Evolutionary conservation across 1,284 basidiomycete species (phyloP), one percentile per base, ranked within the genome.

Genomic region (Cutaneotrichosporon cavernicola): DNA sequence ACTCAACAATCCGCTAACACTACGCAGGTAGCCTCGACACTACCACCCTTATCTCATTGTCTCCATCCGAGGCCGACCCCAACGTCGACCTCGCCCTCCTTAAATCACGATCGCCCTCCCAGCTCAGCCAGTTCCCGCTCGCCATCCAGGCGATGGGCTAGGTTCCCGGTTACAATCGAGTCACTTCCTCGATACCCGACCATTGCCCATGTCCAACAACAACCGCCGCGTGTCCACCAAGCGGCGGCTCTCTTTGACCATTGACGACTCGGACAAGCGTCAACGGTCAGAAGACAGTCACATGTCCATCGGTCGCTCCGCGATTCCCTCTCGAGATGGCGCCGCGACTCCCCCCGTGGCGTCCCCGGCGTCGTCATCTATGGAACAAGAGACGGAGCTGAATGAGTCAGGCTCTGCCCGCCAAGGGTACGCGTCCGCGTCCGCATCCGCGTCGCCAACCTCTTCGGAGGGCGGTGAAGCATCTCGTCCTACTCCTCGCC

Each of bases 161-260:
- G 49, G 46, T 13, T n/a, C 60, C 36, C 16, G 32, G 40, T 56
- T 50, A 6, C 38, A 36, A 58, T 53, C 50, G 31, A 52, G 49
- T 18, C 43, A 50, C 43, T 50, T 30, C 26, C 58, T 56, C 49
- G 53, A 47, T 52, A 58, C 36, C 18, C n/a, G 36, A 56, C 50
- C 43, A 40, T 30, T 26, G 47, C n/a, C 43, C 30, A 66, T 63
- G 58, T 66, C 61, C 31, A 38, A 46, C 43, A 46, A 46, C 43
- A 46, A 46, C 32, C 46, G 61, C 47, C 47, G 61, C 14, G 56
- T 38, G n/a, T 55, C 58, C 9, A 7, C 40, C 26, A 67, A 67
- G 52, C 62, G 65, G 26, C 57, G 65, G 22, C 60, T 62, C 38
- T 67, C 65, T 7, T 21, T 64, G 22, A 36, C 50, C 55, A 43